Evolutionary conservation across 768 basidiomycete genomes (phyloP), one percentile per base, ranked within the genome.

Genomic region (Harrya chromipes): DNA sequence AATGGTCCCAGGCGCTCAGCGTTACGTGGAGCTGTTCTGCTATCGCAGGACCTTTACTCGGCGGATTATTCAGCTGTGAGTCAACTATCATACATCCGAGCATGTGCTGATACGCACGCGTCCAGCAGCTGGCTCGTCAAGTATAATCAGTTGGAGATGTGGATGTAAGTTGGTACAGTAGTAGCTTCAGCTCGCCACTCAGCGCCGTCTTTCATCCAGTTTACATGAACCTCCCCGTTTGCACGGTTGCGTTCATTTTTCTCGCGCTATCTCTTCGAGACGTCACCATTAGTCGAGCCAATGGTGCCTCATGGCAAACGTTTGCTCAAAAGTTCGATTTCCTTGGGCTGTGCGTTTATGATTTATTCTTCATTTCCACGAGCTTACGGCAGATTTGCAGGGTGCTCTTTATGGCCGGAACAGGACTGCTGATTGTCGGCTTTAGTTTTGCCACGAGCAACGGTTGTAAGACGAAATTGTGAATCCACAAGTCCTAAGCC

Each of bases 11-110:
- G 65, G 87, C 87, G 17, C 75, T 91, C 27, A 90, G 89, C 55
- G 65, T 90, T 46, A 92, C 90, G 33, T 92, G 90, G 90, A 84
- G 84, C 52, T 87, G 85, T 63, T 92, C 90, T 37, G 90, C 90
- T 29, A 67, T 91, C 53, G 87, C 89, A 40, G 90, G 90, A 6
- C 90, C 90, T 19, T 68, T 92, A 14, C 71, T 92, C n/a, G 90
- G 90, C 31, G 90, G 90, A 26, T 58, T 85, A 49, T 92, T 92
- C 70, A 90, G 89, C 62, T 74, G 86, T 88, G 53, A 67, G 81
- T 71, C 23, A 16, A 17, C 42, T 38, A 47, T 46, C 40, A 42
- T 43, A 41, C 47, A 34, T 57, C 43, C 39, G 34, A 44, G 47
- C 56, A 41, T 52, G 43, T 56, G 45, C 54, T 57, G 43, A 58